Percentiles rank a stretch among this genome's conserved stretches.
phyloP scores from a whole-genome alignment of 345 rosid genomes.

The Sisymbrium altissimum region DNA sequence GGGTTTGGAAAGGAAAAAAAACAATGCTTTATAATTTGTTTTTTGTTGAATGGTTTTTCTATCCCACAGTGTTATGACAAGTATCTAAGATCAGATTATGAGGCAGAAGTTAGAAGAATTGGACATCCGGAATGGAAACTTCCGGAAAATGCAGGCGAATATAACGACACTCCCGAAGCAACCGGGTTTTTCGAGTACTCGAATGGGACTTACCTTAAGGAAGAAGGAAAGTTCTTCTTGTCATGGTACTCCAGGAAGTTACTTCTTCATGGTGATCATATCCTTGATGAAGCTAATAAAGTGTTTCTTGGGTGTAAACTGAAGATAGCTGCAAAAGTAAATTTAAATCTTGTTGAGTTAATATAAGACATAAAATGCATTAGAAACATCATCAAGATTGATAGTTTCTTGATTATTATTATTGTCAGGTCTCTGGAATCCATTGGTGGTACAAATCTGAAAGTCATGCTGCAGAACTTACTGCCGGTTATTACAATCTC shows the following conservation, averaged over 20 bases:
- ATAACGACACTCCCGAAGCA: slow-evolving; percentile 58
- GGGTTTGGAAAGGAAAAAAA: background rate
- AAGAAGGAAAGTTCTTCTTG: slow-evolving; percentile 70
- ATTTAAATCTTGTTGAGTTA: background rate
- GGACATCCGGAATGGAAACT: slow-evolving; percentile 88
- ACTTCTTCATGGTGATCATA: slow-evolving; percentile 72
- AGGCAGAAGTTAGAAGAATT: slow-evolving; percentile 48
- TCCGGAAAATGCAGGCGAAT: slow-evolving; percentile 68
- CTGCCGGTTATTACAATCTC: slow-evolving; percentile 75
- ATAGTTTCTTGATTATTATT: slow-evolving; percentile 11
- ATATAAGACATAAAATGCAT: background rate
- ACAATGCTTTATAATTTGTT: background rate
- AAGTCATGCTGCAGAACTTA: slow-evolving; percentile 85
- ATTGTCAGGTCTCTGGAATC: slow-evolving; percentile 66
- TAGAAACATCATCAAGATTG: background rate
- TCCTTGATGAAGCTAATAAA: slow-evolving; percentile 78
- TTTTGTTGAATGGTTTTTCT: background rate
- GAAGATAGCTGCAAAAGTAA: slow-evolving; percentile 82
- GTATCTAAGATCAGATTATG: slow-evolving; percentile 64
- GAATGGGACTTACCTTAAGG: slow-evolving; percentile 57
- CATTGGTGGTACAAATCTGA: slow-evolving; percentile 83
- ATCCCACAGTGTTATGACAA: slow-evolving; percentile 69
- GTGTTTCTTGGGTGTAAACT: slow-evolving; percentile 67
- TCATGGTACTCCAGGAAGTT: slow-evolving; percentile 79
- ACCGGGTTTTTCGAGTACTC: slow-evolving; percentile 57